phyloP scores from a whole-genome alignment of 1,139 yeast genomes.

The Zygosaccharomyces sapae region DNA sequence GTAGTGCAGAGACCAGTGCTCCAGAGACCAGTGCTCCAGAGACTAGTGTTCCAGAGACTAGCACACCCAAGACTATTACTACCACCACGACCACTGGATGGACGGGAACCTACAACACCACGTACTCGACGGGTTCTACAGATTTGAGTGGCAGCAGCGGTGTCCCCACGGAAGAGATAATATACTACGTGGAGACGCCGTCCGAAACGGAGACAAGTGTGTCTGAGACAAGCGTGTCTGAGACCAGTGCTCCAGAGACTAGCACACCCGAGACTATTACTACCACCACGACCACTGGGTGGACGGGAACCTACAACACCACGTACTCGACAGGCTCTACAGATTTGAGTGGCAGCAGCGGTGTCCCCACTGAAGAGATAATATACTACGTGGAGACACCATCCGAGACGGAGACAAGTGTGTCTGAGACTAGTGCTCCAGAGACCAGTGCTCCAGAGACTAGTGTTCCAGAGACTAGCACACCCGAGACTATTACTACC shows the following conservation, averaged over 20 bases:
- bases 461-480: too few species aligned
- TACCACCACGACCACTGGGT: constrained; percentile 27
- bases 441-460: too few species aligned
- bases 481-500: constrained; percentile 4
- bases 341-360: constrained; percentile 12
- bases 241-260: too few species aligned
- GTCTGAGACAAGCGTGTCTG: too few species aligned
- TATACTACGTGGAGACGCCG: constrained; percentile 22
- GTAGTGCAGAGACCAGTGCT: too few species aligned
- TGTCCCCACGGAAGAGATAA: constrained; percentile 16
- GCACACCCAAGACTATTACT: constrained; percentile 14
- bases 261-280: not conserved
- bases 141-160: constrained; percentile 12
- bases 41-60: too few species aligned
- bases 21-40: too few species aligned
- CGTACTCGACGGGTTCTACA: constrained; percentile 17
- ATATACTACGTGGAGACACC: constrained; percentile 23
- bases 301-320: constrained; percentile 30
- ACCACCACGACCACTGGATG: constrained; percentile 29
- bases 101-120: constrained; percentile 29
- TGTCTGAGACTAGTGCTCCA: too few species aligned
- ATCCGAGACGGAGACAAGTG: not conserved
- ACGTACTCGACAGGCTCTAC: constrained; percentile 19
- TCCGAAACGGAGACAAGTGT: not conserved
- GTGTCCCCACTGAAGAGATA: constrained; percentile 18